Evolutionary conservation across 768 basidiomycete genomes (phyloP).

Genomic region (Russula brevipes): DNA sequence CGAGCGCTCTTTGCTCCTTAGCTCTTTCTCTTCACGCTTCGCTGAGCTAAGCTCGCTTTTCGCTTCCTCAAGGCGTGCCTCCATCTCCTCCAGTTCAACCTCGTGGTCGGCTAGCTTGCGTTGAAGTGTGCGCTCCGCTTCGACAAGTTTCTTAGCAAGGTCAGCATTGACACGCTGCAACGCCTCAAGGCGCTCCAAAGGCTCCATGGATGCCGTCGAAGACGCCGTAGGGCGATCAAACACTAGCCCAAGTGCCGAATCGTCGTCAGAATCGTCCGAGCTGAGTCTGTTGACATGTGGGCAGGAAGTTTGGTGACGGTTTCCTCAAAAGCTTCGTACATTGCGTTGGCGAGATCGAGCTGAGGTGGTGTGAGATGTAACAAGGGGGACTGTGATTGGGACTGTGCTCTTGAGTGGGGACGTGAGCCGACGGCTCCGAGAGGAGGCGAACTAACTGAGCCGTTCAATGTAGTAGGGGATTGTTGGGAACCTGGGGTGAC

Average conservation of each 20-base stretch:
- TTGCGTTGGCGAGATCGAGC: constrained; percentile 36
- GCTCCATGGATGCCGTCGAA: constrained; percentile 67
- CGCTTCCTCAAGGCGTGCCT: constrained; percentile 71
- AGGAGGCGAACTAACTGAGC: constrained; percentile 38
- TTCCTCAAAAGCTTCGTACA: constrained; percentile 41
- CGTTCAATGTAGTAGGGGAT: constrained; percentile 40
- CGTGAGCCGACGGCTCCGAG: constrained; percentile 42
- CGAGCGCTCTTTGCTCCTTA: constrained; percentile 77
- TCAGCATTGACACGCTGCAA: constrained; percentile 71
- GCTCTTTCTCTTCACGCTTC: constrained; percentile 90
- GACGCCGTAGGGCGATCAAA: constrained; percentile 52
- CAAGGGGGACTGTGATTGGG: constrained; percentile 41
- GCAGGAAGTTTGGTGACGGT: constrained; percentile 52
- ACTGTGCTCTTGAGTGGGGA: constrained; percentile 60
- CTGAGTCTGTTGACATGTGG: constrained; percentile 34
- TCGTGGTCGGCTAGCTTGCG: constrained; percentile 72
- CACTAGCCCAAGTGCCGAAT: constrained; percentile 50
- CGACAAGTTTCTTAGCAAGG: constrained; percentile 65
- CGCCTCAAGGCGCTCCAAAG: constrained; percentile 67
- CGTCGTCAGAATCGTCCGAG: constrained; percentile 50
- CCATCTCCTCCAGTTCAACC: constrained; percentile 75
- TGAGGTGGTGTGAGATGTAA: constrained; percentile 38
- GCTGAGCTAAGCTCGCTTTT: constrained; percentile 69
- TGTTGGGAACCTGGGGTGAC: constrained; percentile 34
- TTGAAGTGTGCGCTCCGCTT: constrained; percentile 65